Evolutionary conservation across 306 rosid species (phyloP).

Genomic region (Bauhinia variegata): DNA sequence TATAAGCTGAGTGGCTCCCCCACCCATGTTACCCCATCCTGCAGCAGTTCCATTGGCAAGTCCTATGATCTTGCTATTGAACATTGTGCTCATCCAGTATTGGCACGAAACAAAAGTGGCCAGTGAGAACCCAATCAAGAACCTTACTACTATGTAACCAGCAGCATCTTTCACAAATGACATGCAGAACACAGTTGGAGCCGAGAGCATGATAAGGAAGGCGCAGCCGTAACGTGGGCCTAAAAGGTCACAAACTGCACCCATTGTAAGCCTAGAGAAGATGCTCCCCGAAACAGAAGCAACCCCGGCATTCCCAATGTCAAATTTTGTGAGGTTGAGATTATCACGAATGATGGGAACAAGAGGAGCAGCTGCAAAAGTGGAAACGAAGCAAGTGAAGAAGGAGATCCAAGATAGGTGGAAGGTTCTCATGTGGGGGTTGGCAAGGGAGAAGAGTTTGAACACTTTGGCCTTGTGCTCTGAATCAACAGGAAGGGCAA

Average conservation of each 20-base stretch:
- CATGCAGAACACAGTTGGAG: slow-evolving; percentile 83
- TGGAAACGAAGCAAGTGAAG: slow-evolving; percentile 86
- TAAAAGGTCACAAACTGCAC: slow-evolving; percentile 75
- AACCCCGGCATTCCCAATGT: slow-evolving; percentile 87
- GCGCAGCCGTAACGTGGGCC: slow-evolving; percentile 90
- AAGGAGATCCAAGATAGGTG: slow-evolving; percentile 94
- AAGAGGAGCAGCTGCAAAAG: slow-evolving; percentile 83
- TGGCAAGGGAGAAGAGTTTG: slow-evolving; percentile 71
- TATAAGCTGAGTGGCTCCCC: slow-evolving; percentile 88
- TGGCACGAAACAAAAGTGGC: slow-evolving; percentile 96
- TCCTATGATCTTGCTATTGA: slow-evolving; percentile 81
- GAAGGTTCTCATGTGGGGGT: slow-evolving; percentile 97
- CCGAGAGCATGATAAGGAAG: slow-evolving; percentile 64
- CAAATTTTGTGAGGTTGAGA: slow-evolving; percentile 73
- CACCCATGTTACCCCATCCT: slow-evolving; percentile 99
- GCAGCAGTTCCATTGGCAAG: slow-evolving; percentile 86
- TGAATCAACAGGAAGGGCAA: slow-evolving; percentile 73
- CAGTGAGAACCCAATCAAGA: slow-evolving; percentile 85
- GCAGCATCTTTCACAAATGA: slow-evolving; percentile 66
- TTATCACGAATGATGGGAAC: slow-evolving; percentile 81
- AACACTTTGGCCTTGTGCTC: slow-evolving; percentile 83
- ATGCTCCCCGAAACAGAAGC: slow-evolving; percentile 86
- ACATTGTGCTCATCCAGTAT: slow-evolving; percentile 97
- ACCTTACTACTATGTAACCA: slow-evolving; percentile 68
- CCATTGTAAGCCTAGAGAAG: slow-evolving; percentile 84